Conservation (phyloP, 208 protist species). For the Tritrichomonas musculus region DNA sequence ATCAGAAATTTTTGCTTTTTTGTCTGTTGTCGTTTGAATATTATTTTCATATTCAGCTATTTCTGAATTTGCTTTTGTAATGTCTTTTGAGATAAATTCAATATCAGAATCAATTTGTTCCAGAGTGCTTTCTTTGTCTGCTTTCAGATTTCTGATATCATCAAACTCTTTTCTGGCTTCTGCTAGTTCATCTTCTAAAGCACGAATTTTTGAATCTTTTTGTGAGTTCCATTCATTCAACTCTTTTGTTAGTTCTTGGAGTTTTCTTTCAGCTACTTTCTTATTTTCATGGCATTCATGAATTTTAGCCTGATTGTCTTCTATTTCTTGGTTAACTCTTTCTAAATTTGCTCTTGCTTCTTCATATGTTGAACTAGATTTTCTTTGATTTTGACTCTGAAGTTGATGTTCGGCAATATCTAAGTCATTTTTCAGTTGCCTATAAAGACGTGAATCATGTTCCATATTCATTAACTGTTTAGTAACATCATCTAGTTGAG, state of each 20-base stretch:
- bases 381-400: background rate
- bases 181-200: background rate
- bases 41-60: background rate
- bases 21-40: conserved; percentile 31
- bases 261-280: background rate
- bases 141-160: background rate
- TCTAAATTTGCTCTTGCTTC: background rate
- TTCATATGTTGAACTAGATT: background rate
- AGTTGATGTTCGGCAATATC: background rate
- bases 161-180: background rate
- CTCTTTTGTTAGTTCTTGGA: background rate
- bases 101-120: background rate
- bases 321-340: background rate
- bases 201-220: background rate
- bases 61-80: conserved; percentile 44
- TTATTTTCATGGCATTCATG: background rate
- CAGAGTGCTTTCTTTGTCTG: background rate
- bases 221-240: background rate
- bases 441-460: background rate
- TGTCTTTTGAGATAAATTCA: conserved; percentile 39
- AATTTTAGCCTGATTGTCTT: background rate
- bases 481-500: background rate
- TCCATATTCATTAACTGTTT: background rate
- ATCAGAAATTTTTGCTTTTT: conserved; percentile 14
- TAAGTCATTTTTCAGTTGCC: background rate